A percentile compares a stretch with the other conserved stretches of the same genome.
Conservation (phyloP, 345 rosid species). For the Salix arbutifolia region DNA sequence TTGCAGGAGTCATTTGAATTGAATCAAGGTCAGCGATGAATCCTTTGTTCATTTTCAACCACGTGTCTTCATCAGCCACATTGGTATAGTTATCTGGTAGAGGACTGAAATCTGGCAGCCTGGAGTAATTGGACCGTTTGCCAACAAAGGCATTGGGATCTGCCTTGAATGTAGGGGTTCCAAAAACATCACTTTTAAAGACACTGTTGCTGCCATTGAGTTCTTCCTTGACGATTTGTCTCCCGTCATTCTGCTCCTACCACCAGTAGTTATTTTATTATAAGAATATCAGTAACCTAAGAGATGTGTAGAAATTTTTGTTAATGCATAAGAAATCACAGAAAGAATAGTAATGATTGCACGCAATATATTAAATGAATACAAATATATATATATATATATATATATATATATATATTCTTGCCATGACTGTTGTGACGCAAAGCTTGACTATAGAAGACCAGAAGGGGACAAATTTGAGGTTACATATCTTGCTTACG, state of each 20-base stretch:
- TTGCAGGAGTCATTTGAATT: conserved; percentile 67
- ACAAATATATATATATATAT: too few relatives aligned
- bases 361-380: neutral
- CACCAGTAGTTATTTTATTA: neutral
- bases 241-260: conserved; percentile 35
- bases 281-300: neutral
- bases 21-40: conserved; percentile 74
- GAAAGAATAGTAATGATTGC: neutral
- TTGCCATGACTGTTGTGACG: neutral
- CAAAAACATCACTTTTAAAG: conserved; percentile 41
- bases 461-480: neutral
- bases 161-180: conserved; percentile 60
- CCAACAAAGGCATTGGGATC: conserved; percentile 65
- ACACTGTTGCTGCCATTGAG: conserved; percentile 36
- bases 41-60: conserved; percentile 91
- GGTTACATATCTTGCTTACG: neutral
- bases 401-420: neutral
- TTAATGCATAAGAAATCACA: neutral
- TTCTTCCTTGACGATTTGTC: conserved; percentile 38
- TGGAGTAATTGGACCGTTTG: conserved; percentile 62
- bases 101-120: conserved; percentile 67
- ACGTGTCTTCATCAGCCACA: conserved; percentile 92
- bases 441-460: neutral
- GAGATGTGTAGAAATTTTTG: neutral
- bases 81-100: conserved; percentile 68